Evolutionary conservation across 192 early-diverging fungal species (phyloP).

Genomic region (Podila verticillata): DNA sequence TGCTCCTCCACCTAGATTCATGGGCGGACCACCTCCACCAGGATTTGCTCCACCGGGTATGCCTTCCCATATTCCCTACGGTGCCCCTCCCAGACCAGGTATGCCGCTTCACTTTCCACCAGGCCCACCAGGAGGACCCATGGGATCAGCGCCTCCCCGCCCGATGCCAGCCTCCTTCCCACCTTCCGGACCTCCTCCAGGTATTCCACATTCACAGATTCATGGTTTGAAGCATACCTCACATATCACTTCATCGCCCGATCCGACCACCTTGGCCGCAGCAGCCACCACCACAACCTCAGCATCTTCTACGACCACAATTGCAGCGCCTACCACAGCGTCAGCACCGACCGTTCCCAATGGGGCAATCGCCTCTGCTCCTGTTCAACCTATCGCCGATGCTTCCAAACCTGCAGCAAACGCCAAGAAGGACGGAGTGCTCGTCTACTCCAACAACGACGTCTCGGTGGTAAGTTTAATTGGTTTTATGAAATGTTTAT

Average conservation of each 20-base stretch:
- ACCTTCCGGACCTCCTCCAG: constrained; percentile 17
- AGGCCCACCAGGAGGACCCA: constrained; percentile 19
- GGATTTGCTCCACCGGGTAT: constrained; percentile 40
- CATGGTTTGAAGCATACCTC: constrained; percentile 49
- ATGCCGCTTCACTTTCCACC: constrained; percentile 35
- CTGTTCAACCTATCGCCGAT: background rate
- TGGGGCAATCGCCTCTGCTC: constrained; percentile 15
- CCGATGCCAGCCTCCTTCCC: constrained; percentile 1
- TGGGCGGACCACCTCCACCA: constrained; percentile 53
- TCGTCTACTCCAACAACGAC: constrained; percentile 60
- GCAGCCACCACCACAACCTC: constrained; percentile 15
- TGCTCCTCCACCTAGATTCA: constrained; percentile 56
- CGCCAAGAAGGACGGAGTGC: constrained; percentile 50
- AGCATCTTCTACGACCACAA: constrained; percentile 7
- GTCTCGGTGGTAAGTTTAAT: constrained; percentile 60
- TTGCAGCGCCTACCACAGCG: background rate
- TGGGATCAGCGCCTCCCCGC: constrained; percentile 11
- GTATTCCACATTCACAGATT: constrained; percentile 42
- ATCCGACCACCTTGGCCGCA: constrained; percentile 16
- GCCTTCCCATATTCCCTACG: constrained; percentile 14
- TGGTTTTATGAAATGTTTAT: background rate
- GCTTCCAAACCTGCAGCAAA: background rate
- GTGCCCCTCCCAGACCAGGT: constrained; percentile 16
- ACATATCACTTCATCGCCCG: constrained; percentile 48
- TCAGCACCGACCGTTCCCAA: constrained; percentile 1